Percentiles rank a stretch among this genome's conserved stretches.
These are phyloP conservation scores for Mimosa bimucronata DNA, from an alignment of 306 rosid species.

Conservation along the genomic window DNA sequence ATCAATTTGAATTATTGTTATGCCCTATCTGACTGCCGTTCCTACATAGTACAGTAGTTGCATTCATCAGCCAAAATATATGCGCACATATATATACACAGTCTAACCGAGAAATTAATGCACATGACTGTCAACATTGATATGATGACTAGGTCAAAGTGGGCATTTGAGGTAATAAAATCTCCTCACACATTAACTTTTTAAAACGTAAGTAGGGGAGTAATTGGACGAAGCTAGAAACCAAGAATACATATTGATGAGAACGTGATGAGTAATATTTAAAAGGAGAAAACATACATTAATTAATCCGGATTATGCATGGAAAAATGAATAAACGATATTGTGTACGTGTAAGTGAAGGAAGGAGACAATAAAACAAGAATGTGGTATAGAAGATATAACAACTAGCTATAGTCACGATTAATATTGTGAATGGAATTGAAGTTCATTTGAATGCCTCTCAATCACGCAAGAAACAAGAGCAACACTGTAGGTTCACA, in stretches of 20 bases:
- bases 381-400: slow-evolving; percentile 21
- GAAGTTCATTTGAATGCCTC: slow-evolving; percentile 19
- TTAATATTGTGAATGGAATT: slow-evolving; percentile 7
- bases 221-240: not conserved
- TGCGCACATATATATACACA: not conserved
- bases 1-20: not conserved
- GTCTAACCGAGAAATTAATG: no score
- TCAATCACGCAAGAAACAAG: slow-evolving; percentile 39
- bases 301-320: not conserved
- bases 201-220: not conserved
- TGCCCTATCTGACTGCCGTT: not conserved
- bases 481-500: slow-evolving; percentile 12
- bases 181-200: not conserved
- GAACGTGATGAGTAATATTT: not conserved
- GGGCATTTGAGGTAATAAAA: not conserved
- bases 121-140: not conserved
- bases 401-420: slow-evolving; percentile 7
- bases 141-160: not conserved
- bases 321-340: not conserved
- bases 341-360: not conserved
- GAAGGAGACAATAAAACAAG: no score
- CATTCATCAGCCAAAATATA: not conserved
- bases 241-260: not conserved
- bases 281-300: not conserved
- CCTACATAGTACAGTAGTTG: not conserved